These are phyloP conservation scores for Mariannaea elegans DNA, from an alignment of 2,329 filamentous ascomycete species.

Conservation along the genomic window DNA sequence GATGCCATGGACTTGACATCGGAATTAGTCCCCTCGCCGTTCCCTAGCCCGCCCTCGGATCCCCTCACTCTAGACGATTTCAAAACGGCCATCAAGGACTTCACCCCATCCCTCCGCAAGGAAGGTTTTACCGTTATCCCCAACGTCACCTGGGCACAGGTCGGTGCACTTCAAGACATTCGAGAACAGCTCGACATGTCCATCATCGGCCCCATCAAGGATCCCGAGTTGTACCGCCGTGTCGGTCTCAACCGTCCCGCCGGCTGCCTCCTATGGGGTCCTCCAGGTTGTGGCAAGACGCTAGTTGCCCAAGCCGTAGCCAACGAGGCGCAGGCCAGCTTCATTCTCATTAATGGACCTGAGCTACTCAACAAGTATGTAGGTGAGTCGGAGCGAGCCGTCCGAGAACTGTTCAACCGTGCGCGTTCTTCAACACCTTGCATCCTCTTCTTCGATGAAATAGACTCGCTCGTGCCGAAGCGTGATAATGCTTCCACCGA, in stretches of 20 bases:
- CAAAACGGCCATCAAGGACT: conserved; percentile 73
- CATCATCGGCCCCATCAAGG: conserved; percentile 88
- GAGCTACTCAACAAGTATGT: conserved; percentile 98
- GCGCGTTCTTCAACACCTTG: conserved; percentile 89
- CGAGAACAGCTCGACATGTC: conserved; percentile 84
- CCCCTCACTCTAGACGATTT: conserved; percentile 64
- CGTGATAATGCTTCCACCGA: conserved; percentile 83
- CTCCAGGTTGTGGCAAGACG: conserved; percentile 96
- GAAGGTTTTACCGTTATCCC: conserved; percentile 97
- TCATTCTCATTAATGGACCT: conserved; percentile 97
- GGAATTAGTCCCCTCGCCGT: background rate
- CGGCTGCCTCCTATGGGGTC: conserved; percentile 94
- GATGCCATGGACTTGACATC: conserved; percentile 32
- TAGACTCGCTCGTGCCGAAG: conserved; percentile 89
- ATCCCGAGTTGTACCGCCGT: conserved; percentile 78
- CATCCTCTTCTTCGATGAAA: conserved; percentile 97
- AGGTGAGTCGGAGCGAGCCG: conserved; percentile 91
- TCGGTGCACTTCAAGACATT: conserved; percentile 83
- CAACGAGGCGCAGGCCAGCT: conserved; percentile 94
- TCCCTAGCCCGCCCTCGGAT: conserved; percentile 3
- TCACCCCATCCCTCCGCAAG: conserved; percentile 72
- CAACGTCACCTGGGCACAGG: conserved; percentile 90
- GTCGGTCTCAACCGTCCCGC: conserved; percentile 84
- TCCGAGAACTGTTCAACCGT: conserved; percentile 89
- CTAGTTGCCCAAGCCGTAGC: conserved; percentile 95